These are phyloP conservation scores for Raddia distichophylla DNA, from an alignment of 176 grass and related monocot genomes.

Conservation along the genomic window DNA sequence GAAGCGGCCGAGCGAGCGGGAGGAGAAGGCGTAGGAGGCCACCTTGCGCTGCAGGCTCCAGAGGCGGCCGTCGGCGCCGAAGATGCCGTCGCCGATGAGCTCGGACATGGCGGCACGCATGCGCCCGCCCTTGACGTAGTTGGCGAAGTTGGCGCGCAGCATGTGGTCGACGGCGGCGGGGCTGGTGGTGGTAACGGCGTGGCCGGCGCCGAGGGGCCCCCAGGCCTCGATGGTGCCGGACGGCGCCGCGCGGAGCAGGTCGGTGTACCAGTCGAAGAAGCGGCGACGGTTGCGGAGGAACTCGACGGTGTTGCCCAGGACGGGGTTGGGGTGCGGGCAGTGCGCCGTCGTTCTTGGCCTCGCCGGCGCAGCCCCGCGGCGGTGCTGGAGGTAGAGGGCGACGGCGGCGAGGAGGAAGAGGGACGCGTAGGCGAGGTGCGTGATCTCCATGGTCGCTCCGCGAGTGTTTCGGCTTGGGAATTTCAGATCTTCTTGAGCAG, in stretches of 20 bases:
- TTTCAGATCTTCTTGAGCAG: not conserved
- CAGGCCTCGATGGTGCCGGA: slow-evolving; percentile 59
- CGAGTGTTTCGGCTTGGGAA: not conserved
- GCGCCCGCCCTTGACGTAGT: slow-evolving; percentile 48
- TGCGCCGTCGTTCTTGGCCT: slow-evolving; percentile 9
- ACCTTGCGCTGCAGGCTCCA: slow-evolving; percentile 70
- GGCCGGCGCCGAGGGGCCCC: slow-evolving; percentile 33
- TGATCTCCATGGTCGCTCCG: slow-evolving; percentile 20
- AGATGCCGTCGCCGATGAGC: slow-evolving; percentile 61
- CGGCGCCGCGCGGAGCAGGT: slow-evolving; percentile 49
- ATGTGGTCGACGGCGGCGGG: slow-evolving; percentile 61
- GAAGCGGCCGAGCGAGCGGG: slow-evolving; percentile 51
- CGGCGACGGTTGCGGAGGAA: slow-evolving; percentile 65
- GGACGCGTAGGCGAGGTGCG: slow-evolving; percentile 27
- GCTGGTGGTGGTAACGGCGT: slow-evolving; percentile 53
- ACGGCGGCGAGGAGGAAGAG: slow-evolving; percentile 32
- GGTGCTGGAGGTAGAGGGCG: slow-evolving; percentile 25
- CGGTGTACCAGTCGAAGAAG: slow-evolving; percentile 80
- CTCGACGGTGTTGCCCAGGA: slow-evolving; percentile 65
- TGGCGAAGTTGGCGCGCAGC: slow-evolving; percentile 53
- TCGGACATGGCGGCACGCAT: slow-evolving; percentile 37
- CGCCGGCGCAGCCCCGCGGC: not conserved
- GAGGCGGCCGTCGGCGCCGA: slow-evolving; percentile 51
- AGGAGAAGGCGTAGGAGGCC: slow-evolving; percentile 59
- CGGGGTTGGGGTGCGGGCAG: slow-evolving; percentile 50